phyloP scores from a whole-genome alignment of 371 early-diverging fungal genomes.

The Ecytonucleospora hepatopenaei region DNA sequence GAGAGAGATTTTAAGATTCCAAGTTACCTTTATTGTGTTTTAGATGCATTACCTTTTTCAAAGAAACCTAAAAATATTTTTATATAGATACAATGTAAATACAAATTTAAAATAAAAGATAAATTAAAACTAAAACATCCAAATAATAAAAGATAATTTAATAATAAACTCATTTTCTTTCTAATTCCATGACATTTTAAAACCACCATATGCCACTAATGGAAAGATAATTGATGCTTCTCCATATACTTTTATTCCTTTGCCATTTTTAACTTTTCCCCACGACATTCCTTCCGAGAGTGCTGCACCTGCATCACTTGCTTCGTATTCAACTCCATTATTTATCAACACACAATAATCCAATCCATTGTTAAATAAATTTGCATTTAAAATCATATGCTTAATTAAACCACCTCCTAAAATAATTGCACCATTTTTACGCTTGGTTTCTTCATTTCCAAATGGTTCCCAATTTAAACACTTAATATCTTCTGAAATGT shows the following conservation, averaged over 20 bases:
- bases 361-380: constrained; percentile 87
- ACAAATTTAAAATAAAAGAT: not conserved
- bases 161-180: not conserved
- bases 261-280: constrained; percentile 89
- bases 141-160: not conserved
- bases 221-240: constrained; percentile 84
- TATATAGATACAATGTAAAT: not conserved
- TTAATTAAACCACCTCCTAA: constrained; percentile 94
- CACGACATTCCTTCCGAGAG: constrained; percentile 96
- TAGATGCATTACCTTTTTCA: constrained; percentile 35
- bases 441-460: constrained; percentile 61
- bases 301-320: constrained; percentile 92
- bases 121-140: too few relatives aligned
- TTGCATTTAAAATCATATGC: constrained; percentile 98
- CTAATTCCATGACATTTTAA: not conserved
- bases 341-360: constrained; percentile 93
- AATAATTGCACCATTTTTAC: constrained; percentile 87
- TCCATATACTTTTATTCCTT: constrained; percentile 77
- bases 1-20: constrained; percentile 23
- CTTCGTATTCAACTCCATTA: constrained; percentile 94
- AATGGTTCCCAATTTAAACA: constrained; percentile 81
- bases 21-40: constrained; percentile 29
- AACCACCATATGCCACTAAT: constrained; percentile 43
- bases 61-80: too few relatives aligned
- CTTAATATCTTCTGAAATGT: constrained; percentile 82